Conservation (phyloP, 495 filamentous ascomycete genomes). For the Penicillium paradoxum region DNA sequence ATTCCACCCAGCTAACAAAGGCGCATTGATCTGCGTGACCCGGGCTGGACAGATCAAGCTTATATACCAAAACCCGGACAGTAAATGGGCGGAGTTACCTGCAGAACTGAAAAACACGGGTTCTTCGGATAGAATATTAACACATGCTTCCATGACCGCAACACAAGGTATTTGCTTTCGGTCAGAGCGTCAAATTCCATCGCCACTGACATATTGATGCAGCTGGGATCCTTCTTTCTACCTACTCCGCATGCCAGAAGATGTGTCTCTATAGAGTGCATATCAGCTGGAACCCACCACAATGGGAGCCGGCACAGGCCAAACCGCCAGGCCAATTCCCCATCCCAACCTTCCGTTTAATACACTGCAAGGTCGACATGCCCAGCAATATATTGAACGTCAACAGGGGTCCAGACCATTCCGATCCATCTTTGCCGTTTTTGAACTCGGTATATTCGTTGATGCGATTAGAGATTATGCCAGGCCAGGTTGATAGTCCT, state of each 20-base stretch:
- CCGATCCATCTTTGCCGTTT: slow-evolving; percentile 27
- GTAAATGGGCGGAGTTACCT: slow-evolving; percentile 59
- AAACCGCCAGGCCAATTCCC: slow-evolving; percentile 36
- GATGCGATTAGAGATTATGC: slow-evolving; percentile 62
- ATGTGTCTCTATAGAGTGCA: slow-evolving; percentile 57
- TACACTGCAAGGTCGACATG: slow-evolving; percentile 39
- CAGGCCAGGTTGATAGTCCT: slow-evolving; percentile 48
- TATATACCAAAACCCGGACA: slow-evolving; percentile 64
- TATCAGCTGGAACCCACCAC: slow-evolving; percentile 44
- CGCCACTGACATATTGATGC: background rate
- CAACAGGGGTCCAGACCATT: slow-evolving; percentile 20
- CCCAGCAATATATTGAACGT: slow-evolving; percentile 30
- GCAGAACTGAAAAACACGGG: slow-evolving; percentile 65
- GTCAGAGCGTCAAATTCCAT: background rate
- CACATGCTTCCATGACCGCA: slow-evolving; percentile 73
- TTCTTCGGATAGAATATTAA: slow-evolving; percentile 64
- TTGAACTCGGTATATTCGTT: slow-evolving; percentile 51
- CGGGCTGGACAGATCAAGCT: slow-evolving; percentile 63
- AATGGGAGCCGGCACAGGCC: slow-evolving; percentile 34
- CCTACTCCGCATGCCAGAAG: slow-evolving; percentile 62
- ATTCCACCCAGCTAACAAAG: slow-evolving; percentile 61
- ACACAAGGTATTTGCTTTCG: slow-evolving; percentile 53
- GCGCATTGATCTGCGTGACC: slow-evolving; percentile 66
- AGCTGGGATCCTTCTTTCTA: slow-evolving; percentile 58
- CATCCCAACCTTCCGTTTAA: slow-evolving; percentile 40